Percentiles rank a stretch among this genome's conserved stretches.
phyloP scores from a whole-genome alignment of 2,329 filamentous ascomycete species.

The Aspergillus quadrilineatus region DNA sequence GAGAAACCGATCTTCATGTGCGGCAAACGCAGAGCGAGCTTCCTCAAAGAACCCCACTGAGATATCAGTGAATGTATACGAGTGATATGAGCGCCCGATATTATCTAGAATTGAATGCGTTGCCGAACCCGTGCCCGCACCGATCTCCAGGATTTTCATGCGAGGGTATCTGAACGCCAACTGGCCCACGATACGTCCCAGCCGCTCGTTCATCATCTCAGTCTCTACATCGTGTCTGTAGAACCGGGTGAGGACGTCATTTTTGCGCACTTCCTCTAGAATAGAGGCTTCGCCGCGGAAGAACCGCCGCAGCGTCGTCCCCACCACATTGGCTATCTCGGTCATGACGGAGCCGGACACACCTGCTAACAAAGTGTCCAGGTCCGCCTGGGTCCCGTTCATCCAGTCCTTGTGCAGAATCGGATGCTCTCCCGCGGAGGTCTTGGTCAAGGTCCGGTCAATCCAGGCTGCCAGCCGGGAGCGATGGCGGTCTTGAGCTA shows the following conservation, averaged over 20 bases:
- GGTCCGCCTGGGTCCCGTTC: too few relatives aligned
- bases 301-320: neutral
- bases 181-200: neutral
- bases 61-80: slow-evolving; percentile 49
- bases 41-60: slow-evolving; percentile 44
- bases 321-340: neutral
- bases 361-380: too few relatives aligned
- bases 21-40: slow-evolving; percentile 29
- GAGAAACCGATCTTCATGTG: slow-evolving; percentile 23
- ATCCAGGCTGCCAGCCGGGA: too few relatives aligned
- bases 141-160: slow-evolving; percentile 37
- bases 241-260: neutral
- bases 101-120: slow-evolving; percentile 30
- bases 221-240: neutral
- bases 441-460: too few relatives aligned
- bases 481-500: too few relatives aligned
- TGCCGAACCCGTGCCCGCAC: slow-evolving; percentile 44
- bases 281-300: neutral
- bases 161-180: slow-evolving; percentile 32
- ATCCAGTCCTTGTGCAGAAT: too few relatives aligned
- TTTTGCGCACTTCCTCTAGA: neutral
- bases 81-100: slow-evolving; percentile 28
- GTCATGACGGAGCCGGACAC: neutral
- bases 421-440: too few relatives aligned
- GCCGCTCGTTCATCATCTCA: neutral